phyloP scores from a whole-genome alignment of 768 basidiomycete species.

The Kwoniella sp. region DNA sequence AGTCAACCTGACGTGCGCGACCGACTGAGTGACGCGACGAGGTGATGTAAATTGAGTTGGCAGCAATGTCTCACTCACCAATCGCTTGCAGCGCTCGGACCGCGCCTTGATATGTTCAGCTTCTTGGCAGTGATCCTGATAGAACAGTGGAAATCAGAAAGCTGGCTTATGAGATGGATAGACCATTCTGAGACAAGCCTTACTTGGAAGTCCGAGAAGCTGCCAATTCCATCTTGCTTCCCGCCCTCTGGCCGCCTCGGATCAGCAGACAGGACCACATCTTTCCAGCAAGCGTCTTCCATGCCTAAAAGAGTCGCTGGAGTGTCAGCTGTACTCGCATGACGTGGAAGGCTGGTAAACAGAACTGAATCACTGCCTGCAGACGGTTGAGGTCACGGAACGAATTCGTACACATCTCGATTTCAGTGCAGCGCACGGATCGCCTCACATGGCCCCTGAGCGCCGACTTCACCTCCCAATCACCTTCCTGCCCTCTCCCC shows the following conservation, averaged over 20 bases:
- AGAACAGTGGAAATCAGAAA: not conserved
- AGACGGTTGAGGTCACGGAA: too few species aligned
- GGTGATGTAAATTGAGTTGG: not conserved
- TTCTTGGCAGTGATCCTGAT: constrained; percentile 40
- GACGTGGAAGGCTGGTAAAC: too few species aligned
- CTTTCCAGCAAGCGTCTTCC: constrained; percentile 49
- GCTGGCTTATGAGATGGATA: too few species aligned
- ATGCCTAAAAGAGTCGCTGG: constrained; percentile 42
- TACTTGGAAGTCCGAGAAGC: constrained; percentile 41
- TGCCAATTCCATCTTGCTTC: constrained; percentile 37
- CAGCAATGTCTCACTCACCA: constrained; percentile 19
- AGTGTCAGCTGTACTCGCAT: too few species aligned
- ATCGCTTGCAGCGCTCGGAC: constrained; percentile 17
- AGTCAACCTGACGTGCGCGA: constrained; percentile 6
- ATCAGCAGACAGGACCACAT: constrained; percentile 41
- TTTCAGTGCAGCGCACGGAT: too few species aligned
- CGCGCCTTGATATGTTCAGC: constrained; percentile 25
- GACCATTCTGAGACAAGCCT: not conserved
- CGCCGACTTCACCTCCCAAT: too few species aligned
- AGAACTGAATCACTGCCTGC: not conserved
- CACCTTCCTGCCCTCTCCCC: too few species aligned
- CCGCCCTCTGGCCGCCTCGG: constrained; percentile 32
- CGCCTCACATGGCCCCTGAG: too few species aligned
- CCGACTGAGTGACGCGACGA: constrained; percentile 9
- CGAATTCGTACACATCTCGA: too few species aligned